Evolutionary conservation across 2,329 filamentous ascomycete genomes (phyloP), one percentile per base, ranked within the genome.

Genomic region (Talaromyces sp.): DNA sequence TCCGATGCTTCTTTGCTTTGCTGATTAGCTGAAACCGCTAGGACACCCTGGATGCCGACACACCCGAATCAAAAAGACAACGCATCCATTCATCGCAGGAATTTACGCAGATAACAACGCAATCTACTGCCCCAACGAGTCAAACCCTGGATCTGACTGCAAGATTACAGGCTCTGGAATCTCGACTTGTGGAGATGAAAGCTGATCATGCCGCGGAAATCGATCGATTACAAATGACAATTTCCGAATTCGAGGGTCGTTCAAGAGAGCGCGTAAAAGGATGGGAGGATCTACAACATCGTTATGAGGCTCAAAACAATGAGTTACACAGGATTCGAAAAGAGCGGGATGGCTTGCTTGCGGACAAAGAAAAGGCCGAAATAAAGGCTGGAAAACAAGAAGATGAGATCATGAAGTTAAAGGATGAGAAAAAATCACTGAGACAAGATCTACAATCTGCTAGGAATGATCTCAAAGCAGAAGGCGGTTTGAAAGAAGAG

Each of bases 261-360:
- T 65, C 74, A 11, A 66, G 69, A 35, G 72, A 76, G 58, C 71
- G 72, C 52, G 72, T 77, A 55, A 67, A 70, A 48, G 69, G 68
- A 5, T 69, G 79, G 56, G 68, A 70, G 18, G 56, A 64, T 7
- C 66, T 81, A 9, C 78, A 81, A 66, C 75, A 77, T 69, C 77
- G 79, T 58, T 81, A 80, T 63, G 79, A 81, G 69, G 75, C 66
- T 56, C 73, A 73, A 62, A 73, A 69, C 18, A 72, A 69, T 8
- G 72, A 79, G 52, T 63, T 77, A 14, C 75, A 77, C 65, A 71
- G 71, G 58, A 67, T 73, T 16, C 73, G 77, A 23, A 70, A 70
- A 55, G 74, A 78, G 57, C 74, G 74, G 4, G 75, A 78, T 58
- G 52, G 63, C 7, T 63, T 76, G n/a, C 58, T 64, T 3, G 72